Conservation (phyloP, 306 rosid genomes). For the Cicer arietinum region DNA sequence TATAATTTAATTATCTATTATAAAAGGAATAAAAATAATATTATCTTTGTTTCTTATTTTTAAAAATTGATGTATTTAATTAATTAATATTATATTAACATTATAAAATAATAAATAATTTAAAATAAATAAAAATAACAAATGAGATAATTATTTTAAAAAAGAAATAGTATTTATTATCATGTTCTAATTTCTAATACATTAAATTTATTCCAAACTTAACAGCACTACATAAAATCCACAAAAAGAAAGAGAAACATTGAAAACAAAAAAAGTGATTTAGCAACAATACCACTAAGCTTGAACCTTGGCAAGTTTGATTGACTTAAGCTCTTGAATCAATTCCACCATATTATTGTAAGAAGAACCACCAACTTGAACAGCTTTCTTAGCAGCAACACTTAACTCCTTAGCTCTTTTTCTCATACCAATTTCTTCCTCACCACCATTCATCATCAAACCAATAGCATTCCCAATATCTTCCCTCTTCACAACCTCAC, state of each 20-base stretch:
- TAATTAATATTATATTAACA: no score
- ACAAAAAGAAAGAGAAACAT: background rate
- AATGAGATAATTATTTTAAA: no score
- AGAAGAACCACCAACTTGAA: constrained; percentile 48
- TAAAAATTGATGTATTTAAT: no score
- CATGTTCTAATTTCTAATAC: background rate
- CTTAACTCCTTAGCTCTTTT: constrained; percentile 16
- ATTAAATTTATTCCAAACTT: background rate
- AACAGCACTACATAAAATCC: background rate
- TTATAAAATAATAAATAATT: no score
- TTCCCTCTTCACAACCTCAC: constrained; percentile 36
- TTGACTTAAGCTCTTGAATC: constrained; percentile 30
- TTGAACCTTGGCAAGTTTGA: constrained; percentile 24
- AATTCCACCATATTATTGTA: constrained; percentile 28
- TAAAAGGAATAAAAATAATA: no score
- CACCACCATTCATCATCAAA: constrained; percentile 33
- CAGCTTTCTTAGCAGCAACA: constrained; percentile 37
- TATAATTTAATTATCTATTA: no score
- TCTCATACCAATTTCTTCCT: constrained; percentile 38
- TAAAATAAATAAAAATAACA: no score
- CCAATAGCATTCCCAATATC: constrained; percentile 40
- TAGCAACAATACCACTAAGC: background rate
- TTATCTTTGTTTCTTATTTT: no score
- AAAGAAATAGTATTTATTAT: no score
- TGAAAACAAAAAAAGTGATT: background rate